These are phyloP conservation scores for Mucor indicus DNA, from an alignment of 371 early-diverging fungal genomes.

Conservation along the genomic window DNA sequence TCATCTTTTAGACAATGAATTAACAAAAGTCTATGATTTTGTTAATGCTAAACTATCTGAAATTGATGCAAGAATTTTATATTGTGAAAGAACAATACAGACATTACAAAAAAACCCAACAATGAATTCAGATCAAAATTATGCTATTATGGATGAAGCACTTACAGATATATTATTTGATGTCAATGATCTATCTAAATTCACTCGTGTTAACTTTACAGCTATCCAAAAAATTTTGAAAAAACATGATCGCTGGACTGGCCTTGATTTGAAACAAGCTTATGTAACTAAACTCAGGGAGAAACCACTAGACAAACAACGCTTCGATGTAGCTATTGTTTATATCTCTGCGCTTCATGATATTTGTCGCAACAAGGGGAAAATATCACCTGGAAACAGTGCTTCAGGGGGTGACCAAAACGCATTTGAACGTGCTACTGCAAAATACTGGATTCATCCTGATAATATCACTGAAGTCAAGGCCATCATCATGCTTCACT, in stretches of 20 bases:
- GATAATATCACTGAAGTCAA: conserved; percentile 95
- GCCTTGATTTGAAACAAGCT: conserved; percentile 48
- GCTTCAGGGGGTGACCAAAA: conserved; percentile 23
- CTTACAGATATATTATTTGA: conserved; percentile 81
- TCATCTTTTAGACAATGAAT: conserved; percentile 78
- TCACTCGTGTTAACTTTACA: conserved; percentile 90
- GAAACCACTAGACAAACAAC: conserved; percentile 84
- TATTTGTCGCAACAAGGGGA: conserved; percentile 81
- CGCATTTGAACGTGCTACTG: conserved; percentile 76
- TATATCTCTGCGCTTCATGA: conserved; percentile 89
- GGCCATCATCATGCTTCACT: conserved; percentile 82
- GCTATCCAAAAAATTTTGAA: conserved; percentile 96
- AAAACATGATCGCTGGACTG: conserved; percentile 88
- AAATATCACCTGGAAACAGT: conserved; percentile 64
- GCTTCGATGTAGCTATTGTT: conserved; percentile 86
- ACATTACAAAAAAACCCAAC: conserved; percentile 34
- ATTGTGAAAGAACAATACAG: conserved; percentile 60
- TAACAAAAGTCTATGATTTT: conserved; percentile 81
- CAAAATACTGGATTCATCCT: conserved; percentile 97
- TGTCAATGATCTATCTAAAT: conserved; percentile 88
- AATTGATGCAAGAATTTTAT: conserved; percentile 78
- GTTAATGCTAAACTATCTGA: conserved; percentile 88
- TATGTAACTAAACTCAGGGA: conserved; percentile 75
- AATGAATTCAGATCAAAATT: conserved; percentile 53
- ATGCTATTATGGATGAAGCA: conserved; percentile 69